Base-by-base conservation (phyloP, 1,284 basidiomycete genomes). In the Stygiomarasmius scandens region DNA sequence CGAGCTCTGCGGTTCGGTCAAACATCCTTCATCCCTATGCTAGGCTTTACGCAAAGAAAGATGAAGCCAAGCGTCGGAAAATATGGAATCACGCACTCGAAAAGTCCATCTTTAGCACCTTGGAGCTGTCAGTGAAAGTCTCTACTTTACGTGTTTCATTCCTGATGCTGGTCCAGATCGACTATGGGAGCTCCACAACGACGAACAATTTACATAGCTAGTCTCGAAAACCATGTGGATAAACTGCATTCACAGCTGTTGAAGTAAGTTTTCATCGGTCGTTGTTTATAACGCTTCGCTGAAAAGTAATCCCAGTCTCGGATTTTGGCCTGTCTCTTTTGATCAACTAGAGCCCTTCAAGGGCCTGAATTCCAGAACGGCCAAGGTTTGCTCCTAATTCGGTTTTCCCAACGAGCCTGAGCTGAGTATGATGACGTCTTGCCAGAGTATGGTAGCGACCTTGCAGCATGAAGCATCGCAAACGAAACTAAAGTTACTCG, bases 1-100 rank as follows among this genome's bases (percentile, higher is more conserved):
- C 48, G 59, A n/a, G 67, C 60, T 2, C 66, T 45, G 53, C 53
- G 23, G 59, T 61, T 61, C 61, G 71, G 38, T 64, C 76, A 50
- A 70, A 74, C 52, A 77, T 87, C 56, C 71, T 78, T 0, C 86
- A 89, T 59, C 88, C 87, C 0, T 89, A 88, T 61, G 82, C 85
- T 4, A 82, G 85, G 54, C 74, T 87, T 3, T 79, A 81, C 60
- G 83, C 82, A 11, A 86, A 85, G 66, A 84, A 84, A 60, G 80
- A 85, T 46, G 79, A 80, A 49, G 77, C 79, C 2, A 86, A 89
- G 67, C 81, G 85, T 2, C 78, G 88, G 19, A 86, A 84, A 65
- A 85, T 87, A 22, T 91, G 88, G 88, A 87, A 85, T 51, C 88
- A 89, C 61, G 81, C 83, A 1, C 78, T 89, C 57, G 89, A 91